Conservation (phyloP, 768 basidiomycete genomes). For the Porphyrellus cyaneotinctus region DNA sequence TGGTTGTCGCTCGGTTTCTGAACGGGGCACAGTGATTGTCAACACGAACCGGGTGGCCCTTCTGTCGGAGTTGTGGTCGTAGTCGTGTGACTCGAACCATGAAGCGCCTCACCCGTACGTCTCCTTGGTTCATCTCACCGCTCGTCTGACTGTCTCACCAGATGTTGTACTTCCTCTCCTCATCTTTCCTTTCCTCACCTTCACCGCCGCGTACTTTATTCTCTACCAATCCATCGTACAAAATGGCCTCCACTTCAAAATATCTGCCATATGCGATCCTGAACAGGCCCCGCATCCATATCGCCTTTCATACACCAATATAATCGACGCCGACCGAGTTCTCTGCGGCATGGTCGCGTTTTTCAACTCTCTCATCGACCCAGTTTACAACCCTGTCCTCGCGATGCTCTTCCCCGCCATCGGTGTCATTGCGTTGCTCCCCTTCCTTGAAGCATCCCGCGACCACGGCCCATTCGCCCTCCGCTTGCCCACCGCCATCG, state of each 20-base stretch:
- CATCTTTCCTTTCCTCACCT: slow-evolving; percentile 17
- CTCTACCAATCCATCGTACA: slow-evolving; percentile 12
- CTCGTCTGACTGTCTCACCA: neutral
- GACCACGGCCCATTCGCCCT: slow-evolving; percentile 33
- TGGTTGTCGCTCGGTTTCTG: too few relatives aligned
- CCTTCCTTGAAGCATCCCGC: slow-evolving; percentile 44
- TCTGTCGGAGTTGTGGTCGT: too few relatives aligned
- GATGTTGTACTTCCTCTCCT: slow-evolving; percentile 17
- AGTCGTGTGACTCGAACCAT: neutral
- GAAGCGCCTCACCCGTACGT: slow-evolving; percentile 3
- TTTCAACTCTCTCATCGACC: slow-evolving; percentile 36
- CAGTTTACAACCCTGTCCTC: slow-evolving; percentile 15
- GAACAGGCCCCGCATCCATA: slow-evolving; percentile 24
- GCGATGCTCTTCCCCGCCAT: slow-evolving; percentile 11
- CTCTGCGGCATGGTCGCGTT: slow-evolving; percentile 46
- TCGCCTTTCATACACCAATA: slow-evolving; percentile 39
- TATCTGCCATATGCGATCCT: slow-evolving; percentile 35
- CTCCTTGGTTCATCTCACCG: too few relatives aligned
- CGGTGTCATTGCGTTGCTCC: slow-evolving; percentile 32
- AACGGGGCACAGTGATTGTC: too few relatives aligned
- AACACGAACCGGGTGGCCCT: too few relatives aligned
- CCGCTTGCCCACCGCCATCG: slow-evolving; percentile 40
- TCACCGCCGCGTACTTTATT: slow-evolving; percentile 9
- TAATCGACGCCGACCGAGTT: slow-evolving; percentile 31
- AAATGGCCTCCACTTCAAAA: slow-evolving; percentile 6